Conservation (phyloP, 257 asterid species). For the Capsicum rhomboideum region DNA sequence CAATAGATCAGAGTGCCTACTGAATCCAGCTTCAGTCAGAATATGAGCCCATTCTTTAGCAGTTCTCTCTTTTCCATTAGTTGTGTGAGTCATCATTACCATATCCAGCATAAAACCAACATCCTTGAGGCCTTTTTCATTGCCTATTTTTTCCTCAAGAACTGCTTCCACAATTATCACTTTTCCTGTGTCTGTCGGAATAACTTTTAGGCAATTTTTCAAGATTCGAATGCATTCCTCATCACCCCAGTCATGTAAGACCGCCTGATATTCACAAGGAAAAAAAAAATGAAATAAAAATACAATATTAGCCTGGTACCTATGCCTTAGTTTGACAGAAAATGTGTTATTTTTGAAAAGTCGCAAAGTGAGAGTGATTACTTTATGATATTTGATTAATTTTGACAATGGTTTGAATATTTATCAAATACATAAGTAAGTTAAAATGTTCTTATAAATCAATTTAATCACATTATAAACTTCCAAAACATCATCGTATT, state of each 20-base stretch:
- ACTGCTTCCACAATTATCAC: conserved; percentile 68
- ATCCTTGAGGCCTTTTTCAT: not conserved
- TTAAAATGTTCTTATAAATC: too few species aligned
- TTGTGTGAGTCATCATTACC: conserved; percentile 70
- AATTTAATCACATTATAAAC: not conserved
- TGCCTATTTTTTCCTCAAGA: conserved; percentile 5
- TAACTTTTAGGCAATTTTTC: conserved; percentile 34
- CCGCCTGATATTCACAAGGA: conserved; percentile 27
- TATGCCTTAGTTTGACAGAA: too few species aligned
- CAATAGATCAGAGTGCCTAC: conserved; percentile 10
- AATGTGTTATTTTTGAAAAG: too few species aligned
- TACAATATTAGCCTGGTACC: too few species aligned
- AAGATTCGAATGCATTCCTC: conserved; percentile 50
- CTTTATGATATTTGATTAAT: too few species aligned
- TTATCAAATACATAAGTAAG: too few species aligned
- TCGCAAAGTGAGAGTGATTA: too few species aligned
- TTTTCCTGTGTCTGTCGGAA: conserved; percentile 34
- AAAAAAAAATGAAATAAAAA: too few species aligned
- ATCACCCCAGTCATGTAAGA: conserved; percentile 75
- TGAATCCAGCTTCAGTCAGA: conserved; percentile 43
- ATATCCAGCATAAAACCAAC: conserved; percentile 46
- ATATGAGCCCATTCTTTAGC: conserved; percentile 40
- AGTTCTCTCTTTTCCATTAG: conserved; percentile 52
- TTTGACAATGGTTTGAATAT: too few species aligned
- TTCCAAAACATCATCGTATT: too few species aligned